Percentiles rank a stretch among this genome's conserved stretches.
Conservation (phyloP, 495 filamentous ascomycete genomes). For the Hyaloscypha hepaticicola region DNA sequence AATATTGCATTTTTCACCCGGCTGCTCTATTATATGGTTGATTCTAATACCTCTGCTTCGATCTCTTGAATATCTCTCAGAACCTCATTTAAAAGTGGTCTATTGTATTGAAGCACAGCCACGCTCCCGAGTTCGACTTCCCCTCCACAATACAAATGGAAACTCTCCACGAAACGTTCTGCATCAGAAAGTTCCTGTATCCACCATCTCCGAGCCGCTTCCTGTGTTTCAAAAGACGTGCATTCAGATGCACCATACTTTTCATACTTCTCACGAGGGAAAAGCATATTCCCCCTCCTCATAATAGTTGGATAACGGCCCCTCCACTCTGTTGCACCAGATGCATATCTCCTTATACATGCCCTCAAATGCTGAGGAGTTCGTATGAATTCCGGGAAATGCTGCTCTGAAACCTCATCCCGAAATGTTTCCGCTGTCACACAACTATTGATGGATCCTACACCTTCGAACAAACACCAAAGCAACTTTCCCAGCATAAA, state of each 20-base stretch:
- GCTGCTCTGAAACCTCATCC: background rate
- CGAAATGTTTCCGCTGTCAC: background rate
- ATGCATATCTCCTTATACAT: background rate
- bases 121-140: no score
- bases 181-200: background rate
- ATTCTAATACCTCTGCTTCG: no score
- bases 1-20: no score
- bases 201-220: background rate
- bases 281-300: background rate
- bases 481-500: background rate
- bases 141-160: no score
- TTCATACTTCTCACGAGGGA: background rate
- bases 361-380: background rate
- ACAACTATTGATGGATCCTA: background rate
- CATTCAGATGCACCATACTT: background rate
- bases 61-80: no score
- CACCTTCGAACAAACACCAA: conserved; percentile 4
- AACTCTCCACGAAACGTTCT: no score
- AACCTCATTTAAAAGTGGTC: no score
- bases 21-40: no score
- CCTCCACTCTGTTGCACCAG: background rate
- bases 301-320: background rate
- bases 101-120: no score
- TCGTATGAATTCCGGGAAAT: background rate
- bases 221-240: background rate